These are phyloP conservation scores for Tubosaeta brunneosetosa DNA, from an alignment of 768 basidiomycete species.

Conservation along the genomic window DNA sequence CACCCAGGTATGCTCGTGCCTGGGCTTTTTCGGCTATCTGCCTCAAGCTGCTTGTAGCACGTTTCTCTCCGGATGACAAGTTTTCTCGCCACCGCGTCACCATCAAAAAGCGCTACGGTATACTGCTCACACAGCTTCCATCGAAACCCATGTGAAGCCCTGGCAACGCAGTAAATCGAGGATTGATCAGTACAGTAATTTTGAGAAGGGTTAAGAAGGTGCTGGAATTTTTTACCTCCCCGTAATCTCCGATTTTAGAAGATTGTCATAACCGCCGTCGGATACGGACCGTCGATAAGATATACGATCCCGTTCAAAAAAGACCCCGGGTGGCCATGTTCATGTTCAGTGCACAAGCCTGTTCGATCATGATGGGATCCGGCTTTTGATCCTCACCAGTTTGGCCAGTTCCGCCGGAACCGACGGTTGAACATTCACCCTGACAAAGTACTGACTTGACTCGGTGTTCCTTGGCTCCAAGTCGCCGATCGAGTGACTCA, in stretches of 20 bases:
- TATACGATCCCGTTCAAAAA: neutral
- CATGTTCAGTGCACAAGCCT: neutral
- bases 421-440: neutral
- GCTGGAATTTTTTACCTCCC: neutral
- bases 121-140: conserved; percentile 88
- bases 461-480: neutral
- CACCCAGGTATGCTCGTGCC: conserved; percentile 72
- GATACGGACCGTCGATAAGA: neutral
- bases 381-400: neutral
- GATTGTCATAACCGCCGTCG: neutral
- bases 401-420: neutral
- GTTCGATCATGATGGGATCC: neutral
- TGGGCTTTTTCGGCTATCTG: neutral
- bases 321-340: neutral
- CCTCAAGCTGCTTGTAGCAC: conserved; percentile 49
- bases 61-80: conserved; percentile 99
- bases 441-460: neutral
- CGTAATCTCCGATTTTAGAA: neutral
- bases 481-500: neutral
- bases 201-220: neutral
- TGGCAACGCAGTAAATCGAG: neutral
- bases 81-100: conserved; percentile 97
- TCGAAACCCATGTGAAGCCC: conserved; percentile 71
- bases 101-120: conserved; percentile 87
- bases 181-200: neutral